Base-by-base conservation (phyloP, 2,329 filamentous ascomycete genomes). In the Hypoxylon sp. region DNA sequence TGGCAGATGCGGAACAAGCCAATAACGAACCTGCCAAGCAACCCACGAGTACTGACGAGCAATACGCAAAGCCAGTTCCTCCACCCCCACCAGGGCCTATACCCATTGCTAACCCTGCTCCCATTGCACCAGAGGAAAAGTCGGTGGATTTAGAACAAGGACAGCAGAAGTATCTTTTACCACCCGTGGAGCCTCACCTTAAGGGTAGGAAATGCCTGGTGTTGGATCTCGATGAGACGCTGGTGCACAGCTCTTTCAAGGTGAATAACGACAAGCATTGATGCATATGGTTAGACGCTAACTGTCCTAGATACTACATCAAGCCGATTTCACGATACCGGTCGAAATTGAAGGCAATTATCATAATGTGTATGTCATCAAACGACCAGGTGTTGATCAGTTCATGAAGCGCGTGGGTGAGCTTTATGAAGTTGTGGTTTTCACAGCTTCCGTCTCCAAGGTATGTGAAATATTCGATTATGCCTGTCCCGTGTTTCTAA, bases 391-490 rank as follows among this genome's bases (percentile, higher is more conserved):
- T 59, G 96, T 99, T 19, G 96, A 99, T 78, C 91, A 97, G 72
- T 99, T 99, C 81, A 98, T 99, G 93, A 98, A 98, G 85, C 87
- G 96, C 66, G 94, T 99, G 37, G 96, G 96, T 54, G 96, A 99
- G 82, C 86, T 99, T 54, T 99, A 98, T 77, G 96, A 99, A 82
- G 95, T 99, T 53, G 96, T 99, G 27, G 95, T 99, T 50, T 99
- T 99, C 79, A 99, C 96, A 44, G 96, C 96, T 58, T 99, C 96
- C 7, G 96, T 99, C 56, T 98, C 96, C 44, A 99, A 99, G 89
- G 93, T 94, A 83, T 73, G 84, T 79, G 35, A 57, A 71, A n/a
- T 51, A 2, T 19, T 2, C 21, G n/a, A 31, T 27, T 19, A 21
- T 6, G 19, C 5, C 17, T 47, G 15, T 24, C 46, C 15, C 17